phyloP scores from a whole-genome alignment of 1,284 basidiomycete genomes.

The Heterobasidion occidentale region DNA sequence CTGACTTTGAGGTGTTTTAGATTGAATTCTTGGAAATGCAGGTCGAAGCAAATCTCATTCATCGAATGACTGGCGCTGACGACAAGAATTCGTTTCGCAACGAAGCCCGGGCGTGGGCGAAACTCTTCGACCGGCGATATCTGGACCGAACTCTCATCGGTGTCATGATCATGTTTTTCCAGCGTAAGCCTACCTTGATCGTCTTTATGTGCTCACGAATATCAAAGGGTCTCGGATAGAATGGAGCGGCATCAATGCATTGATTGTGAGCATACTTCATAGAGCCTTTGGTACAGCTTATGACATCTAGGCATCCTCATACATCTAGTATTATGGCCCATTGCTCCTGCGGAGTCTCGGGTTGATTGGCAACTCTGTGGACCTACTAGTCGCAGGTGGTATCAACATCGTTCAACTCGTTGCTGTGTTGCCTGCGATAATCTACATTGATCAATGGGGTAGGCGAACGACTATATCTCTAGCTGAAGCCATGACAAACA shows the following conservation, averaged over 20 bases:
- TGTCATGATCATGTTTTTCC: slow-evolving; percentile 70
- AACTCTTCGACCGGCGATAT: slow-evolving; percentile 45
- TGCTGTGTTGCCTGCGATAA: slow-evolving; percentile 66
- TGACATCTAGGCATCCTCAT: neutral
- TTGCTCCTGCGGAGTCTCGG: slow-evolving; percentile 61
- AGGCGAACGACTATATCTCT: slow-evolving; percentile 11
- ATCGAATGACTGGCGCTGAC: slow-evolving; percentile 17
- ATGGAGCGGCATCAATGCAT: slow-evolving; percentile 78
- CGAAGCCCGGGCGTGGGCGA: slow-evolving; percentile 45
- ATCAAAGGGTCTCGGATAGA: slow-evolving; percentile 31
- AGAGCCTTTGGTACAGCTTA: too few species aligned
- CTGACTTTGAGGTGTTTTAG: slow-evolving; percentile 23
- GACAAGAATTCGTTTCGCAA: slow-evolving; percentile 18
- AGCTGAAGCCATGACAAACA: neutral
- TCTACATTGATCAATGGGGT: slow-evolving; percentile 70
- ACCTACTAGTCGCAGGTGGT: slow-evolving; percentile 65
- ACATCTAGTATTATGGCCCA: slow-evolving; percentile 64
- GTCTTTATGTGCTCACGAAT: neutral
- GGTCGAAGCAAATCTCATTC: slow-evolving; percentile 49
- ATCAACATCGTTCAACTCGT: slow-evolving; percentile 76
- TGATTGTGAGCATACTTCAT: slow-evolving; percentile 27
- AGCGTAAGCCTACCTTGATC: slow-evolving; percentile 41
- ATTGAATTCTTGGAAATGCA: slow-evolving; percentile 70
- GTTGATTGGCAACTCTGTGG: slow-evolving; percentile 40
- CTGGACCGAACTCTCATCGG: slow-evolving; percentile 57